Evolutionary conservation across 225 moss, liverwort and hornwort genomes (phyloP).

Genomic region (Anthoceros angustus): DNA sequence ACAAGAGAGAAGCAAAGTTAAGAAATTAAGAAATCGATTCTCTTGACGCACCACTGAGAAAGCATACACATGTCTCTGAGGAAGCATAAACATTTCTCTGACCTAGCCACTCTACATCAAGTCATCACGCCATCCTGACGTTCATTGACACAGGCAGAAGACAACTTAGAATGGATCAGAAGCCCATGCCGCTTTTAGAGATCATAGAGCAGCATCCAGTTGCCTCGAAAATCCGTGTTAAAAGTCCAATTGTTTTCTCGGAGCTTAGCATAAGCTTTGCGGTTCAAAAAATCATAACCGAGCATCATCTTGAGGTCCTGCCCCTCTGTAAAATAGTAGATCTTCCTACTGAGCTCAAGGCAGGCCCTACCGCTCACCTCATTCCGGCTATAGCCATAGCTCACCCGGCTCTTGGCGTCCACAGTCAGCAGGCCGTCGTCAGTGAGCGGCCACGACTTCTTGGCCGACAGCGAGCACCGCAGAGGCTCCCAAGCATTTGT

Average conservation of each 20-base stretch:
- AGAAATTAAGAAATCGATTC: too few species aligned
- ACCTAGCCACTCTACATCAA: too few species aligned
- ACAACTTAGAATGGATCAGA: too few species aligned
- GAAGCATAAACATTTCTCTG: too few species aligned
- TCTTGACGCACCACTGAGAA: too few species aligned
- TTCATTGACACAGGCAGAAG: too few species aligned
- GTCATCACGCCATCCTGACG: too few species aligned
- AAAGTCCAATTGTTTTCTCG: slow-evolving; percentile 1
- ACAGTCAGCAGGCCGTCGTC: background rate
- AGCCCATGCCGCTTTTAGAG: background rate
- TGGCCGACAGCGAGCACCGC: background rate
- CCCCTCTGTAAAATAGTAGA: background rate
- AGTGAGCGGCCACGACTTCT: slow-evolving; percentile 2
- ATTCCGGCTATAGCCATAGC: background rate
- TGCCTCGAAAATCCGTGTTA: slow-evolving; percentile 1
- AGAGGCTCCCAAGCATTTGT: background rate
- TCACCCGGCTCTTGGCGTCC: background rate
- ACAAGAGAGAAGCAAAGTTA: too few species aligned
- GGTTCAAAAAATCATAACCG: background rate
- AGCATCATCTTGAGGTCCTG: slow-evolving; percentile 5
- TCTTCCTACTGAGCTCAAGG: slow-evolving; percentile 2
- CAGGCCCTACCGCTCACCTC: background rate
- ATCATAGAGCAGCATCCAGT: slow-evolving; percentile 1
- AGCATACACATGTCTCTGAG: too few species aligned
- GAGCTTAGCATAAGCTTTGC: background rate